These are phyloP conservation scores for Basipetospora sp. DNA, from an alignment of 2,329 filamentous ascomycete genomes.

Conservation along the genomic window DNA sequence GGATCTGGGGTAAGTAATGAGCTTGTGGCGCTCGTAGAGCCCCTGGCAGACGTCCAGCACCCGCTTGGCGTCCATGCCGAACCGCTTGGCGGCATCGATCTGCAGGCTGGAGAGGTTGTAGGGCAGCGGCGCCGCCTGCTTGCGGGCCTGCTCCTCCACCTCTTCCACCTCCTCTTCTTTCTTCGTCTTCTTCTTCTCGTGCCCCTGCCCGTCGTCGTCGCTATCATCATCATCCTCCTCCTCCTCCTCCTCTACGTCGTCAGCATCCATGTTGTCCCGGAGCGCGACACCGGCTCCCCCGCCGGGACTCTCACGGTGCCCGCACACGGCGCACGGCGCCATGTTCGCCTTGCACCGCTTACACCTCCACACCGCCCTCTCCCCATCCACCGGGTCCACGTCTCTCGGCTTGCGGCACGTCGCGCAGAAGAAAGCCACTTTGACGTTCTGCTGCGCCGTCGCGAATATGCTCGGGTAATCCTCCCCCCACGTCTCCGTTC, in stretches of 20 bases:
- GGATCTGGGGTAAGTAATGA: no score
- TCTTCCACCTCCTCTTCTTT: no score
- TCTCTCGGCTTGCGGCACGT: conserved; percentile 43
- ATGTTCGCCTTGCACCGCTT: conserved; percentile 38
- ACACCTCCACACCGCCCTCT: conserved; percentile 38
- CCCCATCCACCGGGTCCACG: conserved; percentile 20
- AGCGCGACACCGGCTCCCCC: conserved; percentile 14
- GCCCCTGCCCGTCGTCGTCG: conserved; percentile 12
- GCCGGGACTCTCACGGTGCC: conserved; percentile 27
- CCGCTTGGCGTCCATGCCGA: no score
- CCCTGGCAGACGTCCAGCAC: no score
- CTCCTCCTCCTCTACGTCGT: conserved; percentile 15
- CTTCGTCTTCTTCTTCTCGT: not conserved
- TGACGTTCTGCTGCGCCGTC: conserved; percentile 39
- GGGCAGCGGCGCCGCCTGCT: no score
- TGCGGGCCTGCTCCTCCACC: no score
- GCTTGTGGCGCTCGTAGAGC: no score
- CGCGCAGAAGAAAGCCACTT: conserved; percentile 38
- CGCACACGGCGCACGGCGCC: conserved; percentile 45
- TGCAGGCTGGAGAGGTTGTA: no score
- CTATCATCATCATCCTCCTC: conserved; percentile 8
- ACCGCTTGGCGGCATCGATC: no score
- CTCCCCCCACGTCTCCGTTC: conserved; percentile 30
- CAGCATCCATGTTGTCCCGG: no score
- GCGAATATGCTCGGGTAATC: conserved; percentile 40